Evolutionary conservation across 306 rosid genomes (phyloP), one percentile per base, ranked within the genome.

Genomic region (Morella rubra): DNA sequence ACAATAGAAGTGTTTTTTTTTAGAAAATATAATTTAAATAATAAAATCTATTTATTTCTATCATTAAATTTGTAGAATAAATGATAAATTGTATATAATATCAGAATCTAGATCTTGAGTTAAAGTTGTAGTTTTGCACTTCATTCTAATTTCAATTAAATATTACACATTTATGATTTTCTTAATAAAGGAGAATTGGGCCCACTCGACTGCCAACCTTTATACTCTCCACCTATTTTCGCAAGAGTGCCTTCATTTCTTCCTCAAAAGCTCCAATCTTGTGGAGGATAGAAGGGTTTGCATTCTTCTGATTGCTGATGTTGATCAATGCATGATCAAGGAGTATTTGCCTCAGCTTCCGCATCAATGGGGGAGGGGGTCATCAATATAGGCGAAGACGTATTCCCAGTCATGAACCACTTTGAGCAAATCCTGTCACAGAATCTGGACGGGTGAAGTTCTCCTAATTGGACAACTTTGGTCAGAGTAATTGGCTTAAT

Each of bases 311-410:
- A 0, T 15, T 55, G 0, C 91, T 92, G 0, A 76, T 89, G 69
- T 93, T 90, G 1, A 27, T 81, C 44, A 93, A 49, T 7, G 98
- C 97, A 51, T 90, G 91, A 0, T 93, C 97, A 51, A 93, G 90
- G 7, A 93, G 89, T 8, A 86, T 90, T 73, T 85, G 88, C 76
- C 98, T 87, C 4, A 91, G 75, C 16, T 85, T 91, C 20, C 90
- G 97, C 98, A 93, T 93, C 84, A 93, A 80, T 3, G 32, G 98
- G 98, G 82, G 91, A 91, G 0, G 13, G 97, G 91, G 27, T 91
- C 97, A n/a, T 93, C 97, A 2, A 86, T 77, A 71, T 91, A 93
- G 60, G 97, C 80, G 50, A 85, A 93, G 0, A 86, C 81, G 5
- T 89, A 40, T 74, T 93, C 98, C 59, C 96, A 82, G 5, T 93